These are phyloP conservation scores for Aspergillus viridinutans DNA, from an alignment of 2,329 filamentous ascomycete species.

Conservation along the genomic window DNA sequence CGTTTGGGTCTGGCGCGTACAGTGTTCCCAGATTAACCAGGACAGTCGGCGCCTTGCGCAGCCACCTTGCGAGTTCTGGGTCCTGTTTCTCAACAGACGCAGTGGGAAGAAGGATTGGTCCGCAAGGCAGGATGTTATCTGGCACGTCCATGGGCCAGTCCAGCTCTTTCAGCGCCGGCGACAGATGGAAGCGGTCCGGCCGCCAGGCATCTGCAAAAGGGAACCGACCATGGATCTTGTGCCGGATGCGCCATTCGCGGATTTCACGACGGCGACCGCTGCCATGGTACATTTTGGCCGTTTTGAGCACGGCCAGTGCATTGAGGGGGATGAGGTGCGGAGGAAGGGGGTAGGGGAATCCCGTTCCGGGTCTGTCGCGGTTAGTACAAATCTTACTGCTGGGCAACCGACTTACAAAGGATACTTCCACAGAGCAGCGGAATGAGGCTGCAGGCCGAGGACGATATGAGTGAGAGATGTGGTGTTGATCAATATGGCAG, in stretches of 20 bases:
- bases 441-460: slow-evolving; percentile 36
- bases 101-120: slow-evolving; percentile 43
- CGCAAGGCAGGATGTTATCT: slow-evolving; percentile 42
- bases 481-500: slow-evolving; percentile 41
- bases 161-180: slow-evolving; percentile 27
- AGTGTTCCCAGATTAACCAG: slow-evolving; percentile 49
- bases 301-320: slow-evolving; percentile 33
- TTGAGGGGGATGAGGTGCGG: slow-evolving; percentile 43
- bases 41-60: slow-evolving; percentile 41
- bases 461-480: slow-evolving; percentile 44
- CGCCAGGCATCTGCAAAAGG: slow-evolving; percentile 26
- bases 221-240: slow-evolving; percentile 23
- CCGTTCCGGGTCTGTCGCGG: slow-evolving; percentile 36
- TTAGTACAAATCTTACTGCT: too few relatives aligned
- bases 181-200: slow-evolving; percentile 25
- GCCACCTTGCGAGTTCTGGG: slow-evolving; percentile 42
- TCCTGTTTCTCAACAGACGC: slow-evolving; percentile 36
- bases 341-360: slow-evolving; percentile 46
- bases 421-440: slow-evolving; percentile 30
- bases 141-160: slow-evolving; percentile 43
- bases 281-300: slow-evolving; percentile 23
- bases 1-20: slow-evolving; percentile 25
- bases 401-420: slow-evolving; percentile 21
- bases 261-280: slow-evolving; percentile 21
- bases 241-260: slow-evolving; percentile 19